Evolutionary conservation across 768 basidiomycete genomes (phyloP), one percentile per base, ranked within the genome.

Genomic region (Omphalotus guepiniiformis): DNA sequence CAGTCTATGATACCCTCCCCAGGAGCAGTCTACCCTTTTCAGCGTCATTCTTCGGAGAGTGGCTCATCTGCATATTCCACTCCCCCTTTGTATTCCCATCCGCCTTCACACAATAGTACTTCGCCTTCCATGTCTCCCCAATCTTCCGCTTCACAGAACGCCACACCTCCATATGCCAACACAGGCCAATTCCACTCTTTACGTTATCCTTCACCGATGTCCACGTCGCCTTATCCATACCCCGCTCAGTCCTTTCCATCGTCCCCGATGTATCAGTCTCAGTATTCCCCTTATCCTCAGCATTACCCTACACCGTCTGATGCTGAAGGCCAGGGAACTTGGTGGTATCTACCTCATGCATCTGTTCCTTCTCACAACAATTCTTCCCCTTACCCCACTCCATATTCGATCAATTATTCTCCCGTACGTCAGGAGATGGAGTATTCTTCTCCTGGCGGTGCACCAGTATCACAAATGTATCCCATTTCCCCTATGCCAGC

Each of bases 261-360:
- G 5, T 58, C 68, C 1, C 63, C 70, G 34, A 41, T 67, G 28
- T 74, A 70, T 58, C 69, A 60, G 28, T 53, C 68, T 8, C 76
- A 65, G 21, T 75, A 69, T 49, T 41, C 62, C 15, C 64, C 65
- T 11, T 74, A 69, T 52, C 23, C 62, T n/a, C 72, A 67, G 30
- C 65, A 63, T 39, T 71, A 55, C 54, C 41, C 55, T 8, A 55
- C 59, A 15, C 50, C 64, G 13, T 50, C 45, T 2, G 67, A 68
- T 4, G 57, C 61, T n/a, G 76, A 75, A 4, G 61, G 61, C n/a
- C 74, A 68, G 50, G 72, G 71, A n/a, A 61, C 67, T 2, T 80
- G 78, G 77, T 82, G 74, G 70, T 80, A 79, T 51, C 55, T 76
- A 18, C 69, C 69, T 30, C 63, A 64, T 44, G 52, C 60, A 43